Percentiles rank a stretch among this genome's conserved stretches.
Conservation (phyloP, 1,284 basidiomycete genomes). For the Erythrobasidium hasegawianum region DNA sequence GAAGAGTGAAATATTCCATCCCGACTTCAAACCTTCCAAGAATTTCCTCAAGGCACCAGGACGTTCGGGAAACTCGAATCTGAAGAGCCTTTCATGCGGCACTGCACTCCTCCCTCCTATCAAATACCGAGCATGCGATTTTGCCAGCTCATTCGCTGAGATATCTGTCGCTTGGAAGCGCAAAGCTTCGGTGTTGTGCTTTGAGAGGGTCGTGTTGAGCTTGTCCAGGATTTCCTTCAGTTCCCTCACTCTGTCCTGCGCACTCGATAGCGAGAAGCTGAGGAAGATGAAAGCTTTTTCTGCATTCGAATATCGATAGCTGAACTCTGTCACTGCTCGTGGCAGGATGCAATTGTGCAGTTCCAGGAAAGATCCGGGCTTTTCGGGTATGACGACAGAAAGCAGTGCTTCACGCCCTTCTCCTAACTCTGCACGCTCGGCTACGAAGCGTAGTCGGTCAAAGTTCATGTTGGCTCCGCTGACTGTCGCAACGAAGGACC, state of each 20-base stretch:
- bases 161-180: conserved; percentile 68
- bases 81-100: conserved; percentile 79
- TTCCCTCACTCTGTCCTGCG: conserved; percentile 59
- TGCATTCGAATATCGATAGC: conserved; percentile 73
- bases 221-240: conserved; percentile 62
- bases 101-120: conserved; percentile 78
- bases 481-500: conserved; percentile 84
- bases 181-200: conserved; percentile 53
- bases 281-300: conserved; percentile 75
- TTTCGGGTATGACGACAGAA: conserved; percentile 88
- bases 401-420: conserved; percentile 90
- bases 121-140: conserved; percentile 90
- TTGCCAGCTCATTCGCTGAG: conserved; percentile 91
- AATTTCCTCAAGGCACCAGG: conserved; percentile 89
- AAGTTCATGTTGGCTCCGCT: conserved; percentile 99
- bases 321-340: conserved; percentile 89
- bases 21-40: conserved; percentile 70
- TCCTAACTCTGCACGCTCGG: conserved; percentile 94
- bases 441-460: conserved; percentile 88
- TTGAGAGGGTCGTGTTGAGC: conserved; percentile 59
- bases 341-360: conserved; percentile 85
- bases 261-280: conserved; percentile 69
- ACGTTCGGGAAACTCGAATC: conserved; percentile 97
- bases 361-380: conserved; percentile 85
- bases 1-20: conserved; percentile 94